These are phyloP conservation scores for Paraphysoderma sedebokerense DNA, from an alignment of 371 early-diverging fungal genomes.

Conservation along the genomic window DNA sequence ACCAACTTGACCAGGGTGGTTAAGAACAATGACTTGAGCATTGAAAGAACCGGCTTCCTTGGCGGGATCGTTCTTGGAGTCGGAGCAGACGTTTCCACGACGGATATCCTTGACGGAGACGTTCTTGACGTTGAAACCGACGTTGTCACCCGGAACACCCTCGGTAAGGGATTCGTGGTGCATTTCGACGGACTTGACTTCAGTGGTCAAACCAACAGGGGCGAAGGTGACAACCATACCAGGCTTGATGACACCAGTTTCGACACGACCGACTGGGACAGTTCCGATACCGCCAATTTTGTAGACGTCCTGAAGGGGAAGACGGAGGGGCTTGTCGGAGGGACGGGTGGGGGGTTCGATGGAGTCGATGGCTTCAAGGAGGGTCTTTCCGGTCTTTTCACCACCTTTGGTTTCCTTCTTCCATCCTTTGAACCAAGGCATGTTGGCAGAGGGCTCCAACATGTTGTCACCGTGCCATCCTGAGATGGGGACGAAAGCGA, in stretches of 20 bases:
- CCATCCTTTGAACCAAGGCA: conserved; percentile 96
- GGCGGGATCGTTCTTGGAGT: conserved; percentile 94
- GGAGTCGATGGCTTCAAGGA: conserved; percentile 84
- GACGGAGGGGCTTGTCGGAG: conserved; percentile 89
- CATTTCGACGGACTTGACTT: conserved; percentile 97
- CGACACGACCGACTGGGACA: conserved; percentile 93
- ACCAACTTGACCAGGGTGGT: conserved; percentile 88
- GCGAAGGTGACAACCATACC: conserved; percentile 88
- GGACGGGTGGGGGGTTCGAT: conserved; percentile 84
- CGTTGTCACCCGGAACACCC: conserved; percentile 95
- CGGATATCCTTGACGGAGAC: conserved; percentile 91
- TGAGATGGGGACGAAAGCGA: conserved; percentile 91
- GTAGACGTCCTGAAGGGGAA: conserved; percentile 94
- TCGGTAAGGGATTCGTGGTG: conserved; percentile 85
- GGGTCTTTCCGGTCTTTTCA: conserved; percentile 39
- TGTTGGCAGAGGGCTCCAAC: conserved; percentile 78
- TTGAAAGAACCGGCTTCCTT: conserved; percentile 81
- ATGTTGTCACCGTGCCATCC: conserved; percentile 98
- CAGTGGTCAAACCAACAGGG: conserved; percentile 62
- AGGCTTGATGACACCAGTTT: conserved; percentile 85
- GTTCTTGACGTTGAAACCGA: conserved; percentile 96
- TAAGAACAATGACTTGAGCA: conserved; percentile 90
- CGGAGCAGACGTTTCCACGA: conserved; percentile 71
- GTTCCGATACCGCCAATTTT: conserved; percentile 95
- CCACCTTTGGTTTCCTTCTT: conserved; percentile 74